phyloP scores from a whole-genome alignment of 176 grass and related monocot genomes.

The Carex parvula region DNA sequence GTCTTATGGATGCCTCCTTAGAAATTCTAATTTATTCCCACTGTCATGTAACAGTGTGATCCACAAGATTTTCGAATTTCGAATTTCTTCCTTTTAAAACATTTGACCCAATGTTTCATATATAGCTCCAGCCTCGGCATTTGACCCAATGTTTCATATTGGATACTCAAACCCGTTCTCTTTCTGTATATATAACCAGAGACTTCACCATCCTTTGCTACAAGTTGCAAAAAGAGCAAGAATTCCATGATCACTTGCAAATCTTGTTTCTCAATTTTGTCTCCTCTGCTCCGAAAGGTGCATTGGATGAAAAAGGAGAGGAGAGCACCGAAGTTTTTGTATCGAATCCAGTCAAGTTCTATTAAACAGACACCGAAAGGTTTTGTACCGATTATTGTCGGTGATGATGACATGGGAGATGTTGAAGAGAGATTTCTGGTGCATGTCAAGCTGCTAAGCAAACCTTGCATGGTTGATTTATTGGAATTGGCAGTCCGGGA shows the following conservation, averaged over 20 bases:
- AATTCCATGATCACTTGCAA: background rate
- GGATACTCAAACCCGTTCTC: background rate
- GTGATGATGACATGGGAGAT: background rate
- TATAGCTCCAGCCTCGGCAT: background rate
- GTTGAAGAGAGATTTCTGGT: constrained; percentile 49
- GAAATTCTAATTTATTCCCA: background rate
- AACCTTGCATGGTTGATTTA: constrained; percentile 44
- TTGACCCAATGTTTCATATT: background rate
- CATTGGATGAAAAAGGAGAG: constrained; percentile 19
- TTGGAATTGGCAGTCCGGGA: constrained; percentile 45
- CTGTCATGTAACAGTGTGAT: background rate
- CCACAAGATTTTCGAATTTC: background rate
- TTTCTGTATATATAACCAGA: background rate
- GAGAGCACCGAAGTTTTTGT: background rate
- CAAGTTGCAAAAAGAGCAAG: background rate
- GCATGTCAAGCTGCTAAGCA: constrained; percentile 37
- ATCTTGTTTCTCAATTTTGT: background rate
- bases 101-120: background rate
- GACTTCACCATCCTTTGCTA: background rate
- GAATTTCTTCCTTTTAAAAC: background rate
- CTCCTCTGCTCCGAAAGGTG: background rate
- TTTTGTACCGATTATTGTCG: constrained; percentile 38
- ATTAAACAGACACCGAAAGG: constrained; percentile 29
- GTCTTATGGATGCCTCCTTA: background rate
- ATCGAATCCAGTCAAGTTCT: background rate